phyloP scores from a whole-genome alignment of 345 rosid genomes.

The Firmiana major region DNA sequence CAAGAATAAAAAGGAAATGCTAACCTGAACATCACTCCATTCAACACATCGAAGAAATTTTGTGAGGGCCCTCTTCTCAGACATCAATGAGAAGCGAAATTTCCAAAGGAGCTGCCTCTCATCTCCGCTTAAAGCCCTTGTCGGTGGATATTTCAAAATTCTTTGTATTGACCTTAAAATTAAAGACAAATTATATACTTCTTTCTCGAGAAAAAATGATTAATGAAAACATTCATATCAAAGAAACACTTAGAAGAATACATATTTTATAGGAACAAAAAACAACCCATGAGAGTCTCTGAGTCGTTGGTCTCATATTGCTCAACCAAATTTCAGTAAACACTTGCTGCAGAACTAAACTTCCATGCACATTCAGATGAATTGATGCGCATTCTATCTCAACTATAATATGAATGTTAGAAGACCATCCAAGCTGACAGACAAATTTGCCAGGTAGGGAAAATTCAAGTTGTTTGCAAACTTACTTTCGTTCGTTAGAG shows the following conservation, averaged over 20 bases:
- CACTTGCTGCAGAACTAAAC: not conserved
- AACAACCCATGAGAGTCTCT: not conserved
- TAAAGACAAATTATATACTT: conserved; percentile 9
- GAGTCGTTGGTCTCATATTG: not conserved
- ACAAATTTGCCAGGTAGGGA: not conserved
- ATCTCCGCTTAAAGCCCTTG: conserved; percentile 85
- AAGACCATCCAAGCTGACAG: not conserved
- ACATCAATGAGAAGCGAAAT: conserved; percentile 90
- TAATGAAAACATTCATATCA: not conserved
- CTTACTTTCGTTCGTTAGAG: conserved; percentile 72
- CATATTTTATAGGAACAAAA: conserved; percentile 6
- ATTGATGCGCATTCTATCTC: not conserved
- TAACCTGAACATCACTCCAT: conserved; percentile 97
- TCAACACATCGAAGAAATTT: conserved; percentile 95
- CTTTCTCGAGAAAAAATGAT: not conserved
- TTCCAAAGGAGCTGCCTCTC: conserved; percentile 98
- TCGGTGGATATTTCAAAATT: conserved; percentile 87
- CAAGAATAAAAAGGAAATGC: conserved; percentile 16
- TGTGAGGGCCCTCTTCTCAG: conserved; percentile 94
- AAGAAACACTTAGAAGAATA: not conserved
- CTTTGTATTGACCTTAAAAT: conserved; percentile 67
- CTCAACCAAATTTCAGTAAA: not conserved
- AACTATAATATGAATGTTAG: not conserved
- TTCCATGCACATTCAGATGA: not conserved
- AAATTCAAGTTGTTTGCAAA: conserved; percentile 3